These are phyloP conservation scores for Diaporthe aspalathi DNA, from an alignment of 2,329 filamentous ascomycete genomes.

Conservation along the genomic window DNA sequence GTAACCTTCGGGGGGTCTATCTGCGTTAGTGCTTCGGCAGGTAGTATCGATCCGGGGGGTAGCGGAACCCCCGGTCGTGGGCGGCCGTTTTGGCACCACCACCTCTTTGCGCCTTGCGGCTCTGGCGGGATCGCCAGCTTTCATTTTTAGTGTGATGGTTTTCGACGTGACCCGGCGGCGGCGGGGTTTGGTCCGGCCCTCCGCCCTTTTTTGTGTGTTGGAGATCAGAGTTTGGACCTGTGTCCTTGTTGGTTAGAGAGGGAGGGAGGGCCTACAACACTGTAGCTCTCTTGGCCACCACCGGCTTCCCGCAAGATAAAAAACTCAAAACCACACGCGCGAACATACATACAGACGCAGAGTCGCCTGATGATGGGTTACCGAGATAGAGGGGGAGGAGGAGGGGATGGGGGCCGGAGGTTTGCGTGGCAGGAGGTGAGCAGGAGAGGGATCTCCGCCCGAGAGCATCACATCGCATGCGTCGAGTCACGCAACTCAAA, in stretches of 20 bases:
- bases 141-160: neutral
- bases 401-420: too few species aligned
- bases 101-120: neutral
- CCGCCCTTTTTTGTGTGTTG: neutral
- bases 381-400: neutral
- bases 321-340: neutral
- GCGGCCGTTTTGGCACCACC: neutral
- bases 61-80: neutral
- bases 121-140: constrained; percentile 16
- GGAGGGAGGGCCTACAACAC: neutral
- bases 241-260: neutral
- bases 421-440: neutral
- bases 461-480: constrained; percentile 18
- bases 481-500: constrained; percentile 23
- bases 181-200: too few species aligned
- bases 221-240: constrained; percentile 18
- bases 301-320: neutral
- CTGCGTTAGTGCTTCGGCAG: neutral
- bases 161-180: constrained; percentile 3
- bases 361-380: neutral
- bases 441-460: neutral
- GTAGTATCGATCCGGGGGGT: neutral
- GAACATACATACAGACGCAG: too few species aligned
- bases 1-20: too few species aligned
- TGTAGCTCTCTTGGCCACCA: neutral